Evolutionary conservation across 768 basidiomycete species (phyloP).

Genomic region (Boletus rufocinnamomeus): DNA sequence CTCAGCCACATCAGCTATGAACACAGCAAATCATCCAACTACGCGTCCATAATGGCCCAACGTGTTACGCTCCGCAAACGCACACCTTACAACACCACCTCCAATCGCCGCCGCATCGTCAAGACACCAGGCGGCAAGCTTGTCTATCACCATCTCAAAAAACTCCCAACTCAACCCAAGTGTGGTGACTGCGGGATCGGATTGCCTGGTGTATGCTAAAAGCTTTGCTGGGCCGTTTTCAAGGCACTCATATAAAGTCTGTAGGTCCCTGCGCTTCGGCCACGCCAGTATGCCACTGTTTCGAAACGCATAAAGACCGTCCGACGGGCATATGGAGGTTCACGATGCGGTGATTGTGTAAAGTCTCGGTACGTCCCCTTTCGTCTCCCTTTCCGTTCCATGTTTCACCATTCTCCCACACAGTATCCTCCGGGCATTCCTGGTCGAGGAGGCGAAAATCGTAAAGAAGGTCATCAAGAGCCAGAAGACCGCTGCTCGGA

Average conservation of each 20-base stretch:
- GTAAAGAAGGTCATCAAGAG: conserved; percentile 99
- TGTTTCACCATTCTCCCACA: neutral
- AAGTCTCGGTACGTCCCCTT: conserved; percentile 77
- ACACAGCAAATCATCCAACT: neutral
- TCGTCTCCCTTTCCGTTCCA: neutral
- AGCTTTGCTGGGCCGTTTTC: neutral
- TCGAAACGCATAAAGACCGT: conserved; percentile 99
- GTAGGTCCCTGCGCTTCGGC: conserved; percentile 93
- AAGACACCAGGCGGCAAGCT: conserved; percentile 99
- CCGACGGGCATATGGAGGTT: conserved; percentile 94
- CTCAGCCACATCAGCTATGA: conserved; percentile 21
- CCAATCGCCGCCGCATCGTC: conserved; percentile 90
- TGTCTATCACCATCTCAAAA: conserved; percentile 98
- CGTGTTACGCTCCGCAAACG: conserved; percentile 99
- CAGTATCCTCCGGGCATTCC: conserved; percentile 96
- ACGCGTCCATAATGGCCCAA: conserved; percentile 77
- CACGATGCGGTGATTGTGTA: conserved; percentile 94
- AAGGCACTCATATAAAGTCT: neutral
- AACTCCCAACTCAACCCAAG: conserved; percentile 87
- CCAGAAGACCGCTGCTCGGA: conserved; percentile 42
- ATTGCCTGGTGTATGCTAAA: conserved; percentile 84
- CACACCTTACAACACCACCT: conserved; percentile 96
- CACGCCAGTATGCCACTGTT: conserved; percentile 92
- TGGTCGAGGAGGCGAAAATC: conserved; percentile 99
- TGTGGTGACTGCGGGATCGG: conserved; percentile 98